phyloP scores from a whole-genome alignment of 192 early-diverging fungal species.

The Endogone sp. region DNA sequence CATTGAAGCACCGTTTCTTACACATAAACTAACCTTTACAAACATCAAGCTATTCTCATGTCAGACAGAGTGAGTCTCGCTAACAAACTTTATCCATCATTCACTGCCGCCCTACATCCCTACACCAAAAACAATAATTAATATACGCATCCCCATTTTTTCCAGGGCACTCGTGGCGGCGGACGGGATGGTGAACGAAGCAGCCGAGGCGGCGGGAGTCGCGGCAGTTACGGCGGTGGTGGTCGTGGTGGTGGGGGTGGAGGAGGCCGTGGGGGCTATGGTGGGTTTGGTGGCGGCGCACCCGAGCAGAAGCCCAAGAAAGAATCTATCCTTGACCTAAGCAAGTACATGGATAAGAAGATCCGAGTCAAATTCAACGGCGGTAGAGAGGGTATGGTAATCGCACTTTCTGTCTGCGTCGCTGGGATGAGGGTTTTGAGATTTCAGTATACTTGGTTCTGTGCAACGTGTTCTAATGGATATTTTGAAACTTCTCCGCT shows the following conservation, averaged over 20 bases:
- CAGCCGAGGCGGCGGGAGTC: not conserved
- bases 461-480: no score
- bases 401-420: no score
- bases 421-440: not conserved
- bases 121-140: no score
- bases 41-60: not conserved
- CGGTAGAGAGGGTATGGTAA: slow-evolving; percentile 90
- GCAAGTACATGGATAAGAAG: slow-evolving; percentile 90
- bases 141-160: no score
- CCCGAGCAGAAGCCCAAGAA: slow-evolving; percentile 69
- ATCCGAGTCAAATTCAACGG: slow-evolving; percentile 92
- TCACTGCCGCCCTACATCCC: no score
- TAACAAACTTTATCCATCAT: no score
- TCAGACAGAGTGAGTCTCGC: not conserved
- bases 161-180: not conserved
- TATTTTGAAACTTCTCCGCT: not conserved
- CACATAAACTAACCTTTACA: not conserved
- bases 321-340: slow-evolving; percentile 90
- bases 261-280: slow-evolving; percentile 41
- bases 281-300: slow-evolving; percentile 14
- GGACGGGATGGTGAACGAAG: not conserved
- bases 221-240: not conserved
- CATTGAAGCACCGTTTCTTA: no score
- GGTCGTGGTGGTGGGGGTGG: slow-evolving; percentile 43
- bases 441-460: no score